These are phyloP conservation scores for Piper betle DNA, from an alignment of 164 flowering plant genomes.

Conservation along the genomic window DNA sequence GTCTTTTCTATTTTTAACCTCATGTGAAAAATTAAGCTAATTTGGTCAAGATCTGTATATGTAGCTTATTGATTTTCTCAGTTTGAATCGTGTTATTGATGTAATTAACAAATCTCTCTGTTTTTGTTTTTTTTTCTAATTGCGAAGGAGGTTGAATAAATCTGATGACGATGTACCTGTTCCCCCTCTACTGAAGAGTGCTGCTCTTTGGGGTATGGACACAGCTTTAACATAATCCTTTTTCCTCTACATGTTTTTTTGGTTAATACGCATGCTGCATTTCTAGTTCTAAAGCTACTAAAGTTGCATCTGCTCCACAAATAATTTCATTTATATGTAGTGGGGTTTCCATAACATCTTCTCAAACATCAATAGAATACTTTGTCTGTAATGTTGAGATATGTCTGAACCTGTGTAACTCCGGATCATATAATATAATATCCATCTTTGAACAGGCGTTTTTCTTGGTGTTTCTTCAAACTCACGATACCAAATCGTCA, in stretches of 20 bases:
- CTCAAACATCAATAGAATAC: too few species aligned
- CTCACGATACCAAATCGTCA: conserved; percentile 82
- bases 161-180: conserved; percentile 88
- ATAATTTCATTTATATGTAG: too few species aligned
- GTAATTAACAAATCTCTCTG: too few species aligned
- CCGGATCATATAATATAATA: too few species aligned
- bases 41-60: neutral
- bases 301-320: too few species aligned
- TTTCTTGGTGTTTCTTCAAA: conserved; percentile 91
- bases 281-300: too few species aligned
- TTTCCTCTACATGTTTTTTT: too few species aligned
- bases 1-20: neutral
- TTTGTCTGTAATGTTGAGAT: too few species aligned
- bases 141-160: conserved; percentile 61
- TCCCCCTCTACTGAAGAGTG: conserved; percentile 87
- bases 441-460: conserved; percentile 34
- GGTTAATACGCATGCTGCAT: too few species aligned
- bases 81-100: too few species aligned
- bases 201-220: conserved; percentile 80
- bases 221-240: neutral
- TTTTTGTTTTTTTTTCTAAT: neutral
- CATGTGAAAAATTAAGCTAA: neutral
- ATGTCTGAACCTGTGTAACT: too few species aligned
- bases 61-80: neutral
- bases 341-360: too few species aligned